These are phyloP conservation scores for Aspergillus conjunctus DNA, from an alignment of 495 filamentous ascomycete genomes.

Conservation along the genomic window DNA sequence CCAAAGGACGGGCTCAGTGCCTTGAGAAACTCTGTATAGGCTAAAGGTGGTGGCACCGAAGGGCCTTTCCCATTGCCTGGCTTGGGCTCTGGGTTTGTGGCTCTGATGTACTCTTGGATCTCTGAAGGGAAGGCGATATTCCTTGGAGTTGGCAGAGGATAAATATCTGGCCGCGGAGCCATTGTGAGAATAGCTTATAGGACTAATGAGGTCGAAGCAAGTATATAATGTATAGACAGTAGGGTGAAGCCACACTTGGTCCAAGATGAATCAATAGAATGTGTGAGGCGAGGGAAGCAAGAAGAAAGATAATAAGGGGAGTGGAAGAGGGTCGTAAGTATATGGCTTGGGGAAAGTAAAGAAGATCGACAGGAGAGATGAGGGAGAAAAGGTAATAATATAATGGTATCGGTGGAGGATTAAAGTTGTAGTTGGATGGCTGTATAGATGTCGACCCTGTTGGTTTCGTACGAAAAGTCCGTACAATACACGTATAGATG, in stretches of 20 bases:
- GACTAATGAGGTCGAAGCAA: neutral
- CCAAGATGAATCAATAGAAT: neutral
- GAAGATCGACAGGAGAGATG: neutral
- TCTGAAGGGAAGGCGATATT: constrained; percentile 21
- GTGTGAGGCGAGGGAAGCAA: neutral
- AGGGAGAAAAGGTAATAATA: constrained; percentile 6
- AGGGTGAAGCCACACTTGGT: neutral
- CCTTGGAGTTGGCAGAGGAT: constrained; percentile 17
- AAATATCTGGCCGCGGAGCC: constrained; percentile 17
- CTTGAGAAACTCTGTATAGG: constrained; percentile 24
- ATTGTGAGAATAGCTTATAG: constrained; percentile 3
- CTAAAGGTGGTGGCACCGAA: constrained; percentile 15
- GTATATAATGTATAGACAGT: neutral
- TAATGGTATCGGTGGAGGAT: neutral
- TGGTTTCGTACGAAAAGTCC: neutral
- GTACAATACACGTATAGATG: constrained; percentile 1
- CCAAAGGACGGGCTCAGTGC: constrained; percentile 18
- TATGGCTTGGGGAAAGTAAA: neutral
- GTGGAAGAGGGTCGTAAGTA: neutral
- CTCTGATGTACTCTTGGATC: constrained; percentile 11
- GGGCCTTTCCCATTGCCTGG: neutral
- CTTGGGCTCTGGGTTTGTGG: constrained; percentile 4
- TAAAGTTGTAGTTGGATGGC: neutral
- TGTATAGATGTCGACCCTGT: neutral
- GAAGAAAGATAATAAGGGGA: neutral